Base-by-base conservation (phyloP, 2,329 filamentous ascomycete genomes). In the Monosporascus sp. region DNA sequence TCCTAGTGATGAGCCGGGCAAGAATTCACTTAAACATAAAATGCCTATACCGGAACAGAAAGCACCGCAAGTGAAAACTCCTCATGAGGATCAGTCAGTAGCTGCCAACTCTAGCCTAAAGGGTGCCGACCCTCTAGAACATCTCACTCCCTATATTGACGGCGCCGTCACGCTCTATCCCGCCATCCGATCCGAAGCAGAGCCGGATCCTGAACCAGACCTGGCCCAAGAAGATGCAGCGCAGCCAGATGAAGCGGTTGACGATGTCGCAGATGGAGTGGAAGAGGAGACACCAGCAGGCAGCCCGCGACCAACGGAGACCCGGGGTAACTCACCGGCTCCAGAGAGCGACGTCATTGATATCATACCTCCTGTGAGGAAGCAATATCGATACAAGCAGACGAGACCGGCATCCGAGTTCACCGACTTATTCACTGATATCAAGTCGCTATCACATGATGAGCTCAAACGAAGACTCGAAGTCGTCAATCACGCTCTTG, bases 321-420 rank as follows among this genome's bases (percentile, higher is more conserved):
- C 55, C 63, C 71, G 50, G 51, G 67, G 56, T 63, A 75, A 58
- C 64, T 73, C 54, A 61, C 73, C 52, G 55, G 68, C 40, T 60
- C 70, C 59, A 63, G 65, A 65, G n/a, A 24, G 50, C 17, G 63
- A 63, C 3, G 22, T 49, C 1, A 17, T 57, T 2, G 49, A 52
- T 9, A 38, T 41, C 7, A 55, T 51, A 19, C 49, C 55, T 14
- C 47, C 52, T 20, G 48, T 58, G 20, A 60, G 51, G 37, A 68
- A 66, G 37, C 71, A 70, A 44, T 82, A 73, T 59, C 63, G 66
- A 3, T 83, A 78, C 62, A 73, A 73, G 49, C 79, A 80, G 62
- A 67, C 82, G 7, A 74, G 78, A 31, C 72, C 80, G 43, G 69
- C 78, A 0, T 72, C 78, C 3, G 76, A 80, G 8, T 81, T 78